Conservation (phyloP, 257 asterid species). For the Datura wrightii region DNA sequence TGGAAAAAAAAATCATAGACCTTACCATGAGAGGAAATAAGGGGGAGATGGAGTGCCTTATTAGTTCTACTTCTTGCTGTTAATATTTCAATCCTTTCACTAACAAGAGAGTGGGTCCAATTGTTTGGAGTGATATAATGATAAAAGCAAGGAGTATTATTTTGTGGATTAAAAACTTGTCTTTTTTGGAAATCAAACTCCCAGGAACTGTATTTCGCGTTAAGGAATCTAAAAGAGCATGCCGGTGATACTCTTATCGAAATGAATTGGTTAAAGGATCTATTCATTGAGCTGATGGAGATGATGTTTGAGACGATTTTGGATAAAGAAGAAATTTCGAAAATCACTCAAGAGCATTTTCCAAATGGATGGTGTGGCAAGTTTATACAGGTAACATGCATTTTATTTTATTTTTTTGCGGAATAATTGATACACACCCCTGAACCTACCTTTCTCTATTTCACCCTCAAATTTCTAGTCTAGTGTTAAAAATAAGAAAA, state of each 20-base stretch:
- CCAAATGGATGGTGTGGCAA: constrained; percentile 38
- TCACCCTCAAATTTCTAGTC: neutral
- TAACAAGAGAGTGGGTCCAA: neutral
- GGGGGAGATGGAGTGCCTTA: too few relatives aligned
- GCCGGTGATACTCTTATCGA: constrained; percentile 55
- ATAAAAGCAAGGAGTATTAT: neutral
- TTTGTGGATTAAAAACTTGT: constrained; percentile 29
- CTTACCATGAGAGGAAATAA: too few relatives aligned
- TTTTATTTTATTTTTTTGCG: neutral
- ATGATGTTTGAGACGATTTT: constrained; percentile 53
- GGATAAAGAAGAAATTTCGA: constrained; percentile 43
- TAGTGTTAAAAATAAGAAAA: neutral
- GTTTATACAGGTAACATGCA: constrained; percentile 58
- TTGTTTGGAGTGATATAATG: neutral
- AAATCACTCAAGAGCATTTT: constrained; percentile 37
- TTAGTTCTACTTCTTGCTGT: too few relatives aligned
- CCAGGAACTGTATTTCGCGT: constrained; percentile 68
- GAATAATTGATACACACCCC: neutral
- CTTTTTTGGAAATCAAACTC: constrained; percentile 24
- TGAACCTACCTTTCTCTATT: neutral
- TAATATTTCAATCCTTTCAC: neutral
- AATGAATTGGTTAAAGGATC: constrained; percentile 52
- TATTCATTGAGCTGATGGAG: constrained; percentile 58
- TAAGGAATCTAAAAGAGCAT: constrained; percentile 62
- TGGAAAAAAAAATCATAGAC: too few relatives aligned